Evolutionary conservation across 352 stramenopile species (phyloP).

Genomic region (Phytopythium montanum): DNA sequence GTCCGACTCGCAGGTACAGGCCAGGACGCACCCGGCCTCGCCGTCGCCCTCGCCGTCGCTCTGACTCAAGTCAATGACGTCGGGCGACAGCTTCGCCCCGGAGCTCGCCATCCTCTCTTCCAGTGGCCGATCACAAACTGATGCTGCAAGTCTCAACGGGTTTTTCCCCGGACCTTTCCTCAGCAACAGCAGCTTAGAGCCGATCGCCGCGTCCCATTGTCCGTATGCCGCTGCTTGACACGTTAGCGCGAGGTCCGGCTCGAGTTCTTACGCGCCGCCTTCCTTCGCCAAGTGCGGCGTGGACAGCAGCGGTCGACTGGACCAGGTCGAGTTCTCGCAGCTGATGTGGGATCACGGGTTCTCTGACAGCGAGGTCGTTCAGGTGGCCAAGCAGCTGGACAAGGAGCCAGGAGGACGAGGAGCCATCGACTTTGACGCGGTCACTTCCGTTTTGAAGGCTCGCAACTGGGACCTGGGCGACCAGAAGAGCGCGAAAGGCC

Average conservation of each 20-base stretch:
- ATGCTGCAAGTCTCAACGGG: too few species aligned
- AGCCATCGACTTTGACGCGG: conserved; percentile 17
- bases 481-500: not conserved
- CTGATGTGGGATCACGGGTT: conserved; percentile 38
- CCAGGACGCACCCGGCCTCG: too few species aligned
- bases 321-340: conserved; percentile 26
- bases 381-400: conserved; percentile 27
- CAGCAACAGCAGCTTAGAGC: too few species aligned
- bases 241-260: conserved; percentile 2
- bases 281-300: conserved; percentile 44
- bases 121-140: too few species aligned
- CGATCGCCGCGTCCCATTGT: too few species aligned
- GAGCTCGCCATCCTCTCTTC: too few species aligned
- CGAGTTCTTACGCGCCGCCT: conserved; percentile 30
- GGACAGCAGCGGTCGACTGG: conserved; percentile 26
- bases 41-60: too few species aligned
- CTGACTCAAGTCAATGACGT: too few species aligned
- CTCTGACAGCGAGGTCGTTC: conserved; percentile 19
- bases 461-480: conserved; percentile 16
- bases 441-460: conserved; percentile 16
- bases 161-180: too few species aligned
- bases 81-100: too few species aligned
- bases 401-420: conserved; percentile 12
- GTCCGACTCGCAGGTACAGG: too few species aligned
- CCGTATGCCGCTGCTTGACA: too few species aligned